Evolutionary conservation across 352 stramenopile genomes (phyloP).

Genomic region (Globisporangium lucens): DNA sequence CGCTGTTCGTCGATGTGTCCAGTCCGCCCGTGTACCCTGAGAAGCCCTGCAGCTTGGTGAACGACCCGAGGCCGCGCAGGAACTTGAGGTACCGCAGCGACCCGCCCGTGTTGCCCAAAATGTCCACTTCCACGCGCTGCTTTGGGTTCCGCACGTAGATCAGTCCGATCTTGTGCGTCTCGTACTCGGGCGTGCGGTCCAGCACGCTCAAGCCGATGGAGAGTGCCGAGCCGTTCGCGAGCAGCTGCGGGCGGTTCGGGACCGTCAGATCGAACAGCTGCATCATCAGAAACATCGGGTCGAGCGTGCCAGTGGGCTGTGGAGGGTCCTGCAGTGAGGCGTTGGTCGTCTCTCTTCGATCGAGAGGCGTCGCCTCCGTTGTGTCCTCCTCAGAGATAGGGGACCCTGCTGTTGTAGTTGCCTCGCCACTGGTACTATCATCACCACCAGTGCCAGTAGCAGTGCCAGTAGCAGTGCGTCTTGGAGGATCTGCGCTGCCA

Average conservation of each 20-base stretch:
- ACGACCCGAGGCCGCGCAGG: slow-evolving; percentile 57
- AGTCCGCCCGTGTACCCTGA: slow-evolving; percentile 72
- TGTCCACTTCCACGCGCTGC: slow-evolving; percentile 58
- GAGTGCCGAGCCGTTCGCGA: slow-evolving; percentile 54
- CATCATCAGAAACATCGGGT: slow-evolving; percentile 81
- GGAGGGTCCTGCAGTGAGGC: neutral
- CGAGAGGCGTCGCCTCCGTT: neutral
- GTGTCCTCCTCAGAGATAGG: slow-evolving; percentile 2
- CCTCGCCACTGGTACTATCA: neutral
- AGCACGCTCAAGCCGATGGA: slow-evolving; percentile 67
- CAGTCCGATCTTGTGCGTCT: slow-evolving; percentile 87
- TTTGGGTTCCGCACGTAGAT: slow-evolving; percentile 65
- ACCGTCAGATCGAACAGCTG: slow-evolving; percentile 70
- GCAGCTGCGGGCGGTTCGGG: slow-evolving; percentile 50
- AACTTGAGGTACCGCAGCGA: slow-evolving; percentile 77
- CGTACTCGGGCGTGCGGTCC: slow-evolving; percentile 75
- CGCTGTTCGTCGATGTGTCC: slow-evolving; percentile 60
- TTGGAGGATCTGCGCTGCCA: neutral
- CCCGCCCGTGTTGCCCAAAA: slow-evolving; percentile 68
- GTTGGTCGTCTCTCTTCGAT: slow-evolving; percentile 8
- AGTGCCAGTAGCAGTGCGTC: neutral
- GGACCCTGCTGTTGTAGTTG: slow-evolving; percentile 9
- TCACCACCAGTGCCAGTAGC: neutral
- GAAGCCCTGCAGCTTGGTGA: slow-evolving; percentile 68
- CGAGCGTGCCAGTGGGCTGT: slow-evolving; percentile 21